A percentile compares a stretch with the other conserved stretches of the same genome.
These are phyloP conservation scores for Auricularia auricula-judae DNA, from an alignment of 768 basidiomycete species.

Conservation along the genomic window DNA sequence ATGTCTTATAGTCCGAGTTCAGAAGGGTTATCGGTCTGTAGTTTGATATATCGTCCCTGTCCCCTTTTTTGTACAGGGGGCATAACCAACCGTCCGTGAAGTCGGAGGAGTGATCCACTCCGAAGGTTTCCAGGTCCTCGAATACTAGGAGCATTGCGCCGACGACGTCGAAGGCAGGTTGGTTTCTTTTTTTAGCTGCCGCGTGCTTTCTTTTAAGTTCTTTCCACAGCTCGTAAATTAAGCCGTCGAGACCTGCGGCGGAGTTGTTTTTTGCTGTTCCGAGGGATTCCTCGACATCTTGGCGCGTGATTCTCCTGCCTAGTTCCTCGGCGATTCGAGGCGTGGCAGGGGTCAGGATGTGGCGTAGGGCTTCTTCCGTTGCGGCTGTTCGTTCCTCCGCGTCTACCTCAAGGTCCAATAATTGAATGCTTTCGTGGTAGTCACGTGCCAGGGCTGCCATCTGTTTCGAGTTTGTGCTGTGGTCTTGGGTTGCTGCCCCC, in stretches of 20 bases:
- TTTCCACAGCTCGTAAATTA: background rate
- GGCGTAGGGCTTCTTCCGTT: background rate
- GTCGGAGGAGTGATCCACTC: background rate
- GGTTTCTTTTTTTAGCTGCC: background rate
- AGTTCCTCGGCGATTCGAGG: background rate
- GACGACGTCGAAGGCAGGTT: background rate
- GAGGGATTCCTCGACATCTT: background rate
- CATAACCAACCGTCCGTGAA: slow-evolving; percentile 8
- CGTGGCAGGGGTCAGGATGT: background rate
- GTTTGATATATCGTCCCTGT: slow-evolving; percentile 3
- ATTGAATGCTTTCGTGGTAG: background rate
- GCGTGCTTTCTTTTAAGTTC: background rate
- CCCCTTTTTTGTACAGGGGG: slow-evolving; percentile 7
- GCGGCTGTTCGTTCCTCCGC: background rate
- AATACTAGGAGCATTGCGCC: background rate
- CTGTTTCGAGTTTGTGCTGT: background rate
- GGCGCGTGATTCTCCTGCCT: background rate
- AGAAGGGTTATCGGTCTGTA: slow-evolving; percentile 10
- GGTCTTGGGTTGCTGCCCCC: background rate
- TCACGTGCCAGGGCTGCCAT: background rate
- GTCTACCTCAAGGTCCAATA: background rate
- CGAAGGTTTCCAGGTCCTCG: background rate
- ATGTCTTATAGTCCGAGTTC: slow-evolving; percentile 8
- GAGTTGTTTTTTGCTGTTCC: background rate
- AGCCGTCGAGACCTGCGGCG: background rate